Conservation (phyloP, 495 filamentous ascomycete species). For the Ascobolus immersus region DNA sequence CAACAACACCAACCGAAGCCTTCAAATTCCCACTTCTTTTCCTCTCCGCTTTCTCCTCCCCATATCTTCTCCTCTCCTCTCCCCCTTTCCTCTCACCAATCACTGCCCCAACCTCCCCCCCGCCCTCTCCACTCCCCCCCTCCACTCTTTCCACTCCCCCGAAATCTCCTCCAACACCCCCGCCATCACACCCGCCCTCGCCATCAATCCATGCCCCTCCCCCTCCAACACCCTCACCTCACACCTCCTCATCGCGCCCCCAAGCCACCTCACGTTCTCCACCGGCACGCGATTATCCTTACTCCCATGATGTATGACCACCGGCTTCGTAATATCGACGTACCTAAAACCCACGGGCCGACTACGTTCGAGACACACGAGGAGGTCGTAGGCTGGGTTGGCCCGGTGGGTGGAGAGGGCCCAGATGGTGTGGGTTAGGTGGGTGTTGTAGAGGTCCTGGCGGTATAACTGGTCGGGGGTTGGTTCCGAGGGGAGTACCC, state of each 20-base stretch:
- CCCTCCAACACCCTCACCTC: constrained; percentile 78
- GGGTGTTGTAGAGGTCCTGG: constrained; percentile 54
- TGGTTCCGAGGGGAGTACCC: no score
- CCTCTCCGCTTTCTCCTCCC: not conserved
- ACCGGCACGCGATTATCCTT: constrained; percentile 78
- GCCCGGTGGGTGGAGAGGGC: constrained; percentile 74
- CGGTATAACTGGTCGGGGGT: constrained; percentile 41
- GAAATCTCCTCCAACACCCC: constrained; percentile 79
- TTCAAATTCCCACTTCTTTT: no score
- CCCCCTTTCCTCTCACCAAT: constrained; percentile 10
- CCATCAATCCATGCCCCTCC: constrained; percentile 93
- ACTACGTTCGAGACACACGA: constrained; percentile 76
- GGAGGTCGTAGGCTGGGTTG: constrained; percentile 77
- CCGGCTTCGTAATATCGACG: constrained; percentile 70
- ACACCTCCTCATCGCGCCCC: constrained; percentile 73
- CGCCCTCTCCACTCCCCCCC: constrained; percentile 31
- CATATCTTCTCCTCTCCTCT: constrained; percentile 8
- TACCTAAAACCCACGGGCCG: constrained; percentile 91
- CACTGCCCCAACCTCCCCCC: constrained; percentile 18
- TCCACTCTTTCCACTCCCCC: constrained; percentile 89
- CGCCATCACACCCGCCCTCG: constrained; percentile 77
- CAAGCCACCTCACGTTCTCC: constrained; percentile 86
- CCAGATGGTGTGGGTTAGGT: constrained; percentile 82
- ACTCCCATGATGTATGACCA: constrained; percentile 84
- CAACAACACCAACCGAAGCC: no score